Evolutionary conservation across 352 stramenopile species (phyloP).

Genomic region (Globisporangium ultimum): DNA sequence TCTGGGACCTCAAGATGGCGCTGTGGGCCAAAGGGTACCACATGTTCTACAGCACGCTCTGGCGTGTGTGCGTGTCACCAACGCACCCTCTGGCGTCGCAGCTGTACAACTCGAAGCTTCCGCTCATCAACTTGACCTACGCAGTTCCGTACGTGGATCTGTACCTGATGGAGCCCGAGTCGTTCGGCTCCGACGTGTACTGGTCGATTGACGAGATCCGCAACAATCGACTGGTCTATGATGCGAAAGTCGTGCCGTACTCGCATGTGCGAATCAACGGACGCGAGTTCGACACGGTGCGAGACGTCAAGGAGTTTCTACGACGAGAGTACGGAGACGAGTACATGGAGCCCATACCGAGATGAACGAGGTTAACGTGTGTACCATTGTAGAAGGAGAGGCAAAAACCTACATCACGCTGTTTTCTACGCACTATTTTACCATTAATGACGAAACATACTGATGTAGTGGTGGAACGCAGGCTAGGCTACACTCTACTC

Average conservation of each 20-base stretch:
- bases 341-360: constrained; percentile 25
- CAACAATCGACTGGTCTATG: constrained; percentile 12
- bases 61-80: constrained; percentile 36
- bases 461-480: too few species aligned
- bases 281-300: constrained; percentile 31
- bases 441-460: too few species aligned
- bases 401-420: too few species aligned
- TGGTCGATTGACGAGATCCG: constrained; percentile 14
- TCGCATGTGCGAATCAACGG: constrained; percentile 27
- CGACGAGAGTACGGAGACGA: constrained; percentile 24
- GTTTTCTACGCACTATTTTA: too few species aligned
- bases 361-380: background rate
- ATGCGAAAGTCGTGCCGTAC: constrained; percentile 24
- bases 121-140: constrained; percentile 10
- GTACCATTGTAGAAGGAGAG: too few species aligned
- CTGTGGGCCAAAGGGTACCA: constrained; percentile 45
- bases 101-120: constrained; percentile 24
- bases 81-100: constrained; percentile 32
- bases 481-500: too few species aligned
- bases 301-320: constrained; percentile 30
- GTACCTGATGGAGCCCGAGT: constrained; percentile 26
- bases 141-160: constrained; percentile 35
- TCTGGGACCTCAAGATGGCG: constrained; percentile 14
- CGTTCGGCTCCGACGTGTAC: background rate
- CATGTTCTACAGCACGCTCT: constrained; percentile 37